Evolutionary conservation across 305 asterid species (phyloP).

Genomic region (Fraxinus platypoda): DNA sequence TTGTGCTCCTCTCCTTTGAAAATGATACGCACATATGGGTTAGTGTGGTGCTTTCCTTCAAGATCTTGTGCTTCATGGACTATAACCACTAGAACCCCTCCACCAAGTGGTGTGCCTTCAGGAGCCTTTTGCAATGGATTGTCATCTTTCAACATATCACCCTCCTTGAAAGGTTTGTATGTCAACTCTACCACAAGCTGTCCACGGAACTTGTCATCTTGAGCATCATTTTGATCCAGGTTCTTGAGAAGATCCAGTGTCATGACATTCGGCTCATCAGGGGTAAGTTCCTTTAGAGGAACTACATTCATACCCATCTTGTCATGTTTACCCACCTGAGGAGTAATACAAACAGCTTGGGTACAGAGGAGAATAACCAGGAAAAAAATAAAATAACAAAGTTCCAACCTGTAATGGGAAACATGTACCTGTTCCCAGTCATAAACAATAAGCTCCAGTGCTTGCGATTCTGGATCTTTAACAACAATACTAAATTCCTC

Average conservation of each 20-base stretch:
- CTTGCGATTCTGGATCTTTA: constrained; percentile 87
- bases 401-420: background rate
- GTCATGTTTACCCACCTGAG: constrained; percentile 88
- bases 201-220: constrained; percentile 87
- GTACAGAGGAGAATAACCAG: background rate
- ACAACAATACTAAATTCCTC: constrained; percentile 85
- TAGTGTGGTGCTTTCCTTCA: constrained; percentile 99
- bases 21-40: constrained; percentile 76
- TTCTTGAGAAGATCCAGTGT: constrained; percentile 77
- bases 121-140: constrained; percentile 71
- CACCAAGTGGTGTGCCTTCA: constrained; percentile 86
- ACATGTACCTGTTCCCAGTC: constrained; percentile 93
- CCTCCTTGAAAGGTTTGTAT: constrained; percentile 94
- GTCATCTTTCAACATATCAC: constrained; percentile 47
- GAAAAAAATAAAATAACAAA: background rate
- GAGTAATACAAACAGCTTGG: constrained; percentile 1
- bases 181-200: constrained; percentile 79
- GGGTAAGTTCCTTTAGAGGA: constrained; percentile 80
- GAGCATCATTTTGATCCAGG: constrained; percentile 64
- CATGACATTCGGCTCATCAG: constrained; percentile 64
- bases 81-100: constrained; percentile 73
- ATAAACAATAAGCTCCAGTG: constrained; percentile 64
- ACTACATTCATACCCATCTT: constrained; percentile 92
- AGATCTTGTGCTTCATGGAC: constrained; percentile 95
- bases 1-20: constrained; percentile 89